Evolutionary conservation across 352 stramenopile genomes (phyloP).

Genomic region (Phytophthora uliginosa): DNA sequence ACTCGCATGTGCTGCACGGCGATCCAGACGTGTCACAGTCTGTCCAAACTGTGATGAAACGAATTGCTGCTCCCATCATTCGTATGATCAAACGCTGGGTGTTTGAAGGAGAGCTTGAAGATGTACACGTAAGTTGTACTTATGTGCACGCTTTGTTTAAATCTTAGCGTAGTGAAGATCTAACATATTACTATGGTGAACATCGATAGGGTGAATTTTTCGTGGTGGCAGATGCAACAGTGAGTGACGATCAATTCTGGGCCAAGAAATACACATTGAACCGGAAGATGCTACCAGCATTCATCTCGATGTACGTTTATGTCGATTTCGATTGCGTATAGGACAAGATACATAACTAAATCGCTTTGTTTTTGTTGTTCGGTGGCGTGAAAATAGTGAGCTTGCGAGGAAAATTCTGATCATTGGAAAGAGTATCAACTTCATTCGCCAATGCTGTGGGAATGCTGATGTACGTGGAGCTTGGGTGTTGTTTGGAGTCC

Average conservation of each 20-base stretch:
- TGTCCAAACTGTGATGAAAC: conserved; percentile 85
- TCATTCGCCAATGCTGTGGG: conserved; percentile 96
- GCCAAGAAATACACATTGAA: conserved; percentile 89
- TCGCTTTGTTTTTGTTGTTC: not conserved
- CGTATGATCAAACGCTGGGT: conserved; percentile 92
- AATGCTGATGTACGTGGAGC: conserved; percentile 83
- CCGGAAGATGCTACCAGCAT: conserved; percentile 87
- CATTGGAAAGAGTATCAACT: conserved; percentile 99
- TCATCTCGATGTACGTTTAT: conserved; percentile 87
- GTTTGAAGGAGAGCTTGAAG: conserved; percentile 89
- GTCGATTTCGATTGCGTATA: no score
- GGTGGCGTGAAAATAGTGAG: conserved; percentile 52
- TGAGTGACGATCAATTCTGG: conserved; percentile 88
- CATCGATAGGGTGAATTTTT: conserved; percentile 87
- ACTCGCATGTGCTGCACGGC: conserved; percentile 93
- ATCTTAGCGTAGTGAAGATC: not conserved
- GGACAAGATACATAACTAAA: not conserved
- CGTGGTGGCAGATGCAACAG: conserved; percentile 76
- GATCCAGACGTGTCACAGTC: conserved; percentile 83
- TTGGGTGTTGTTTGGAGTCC: not conserved
- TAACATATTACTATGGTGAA: not conserved
- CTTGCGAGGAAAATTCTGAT: conserved; percentile 95
- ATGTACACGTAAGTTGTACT: conserved; percentile 72
- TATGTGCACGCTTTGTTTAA: not conserved
- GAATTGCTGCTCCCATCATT: conserved; percentile 82